Evolutionary conservation across 441 rosid species (phyloP).

Genomic region (Adansonia grandidieri): DNA sequence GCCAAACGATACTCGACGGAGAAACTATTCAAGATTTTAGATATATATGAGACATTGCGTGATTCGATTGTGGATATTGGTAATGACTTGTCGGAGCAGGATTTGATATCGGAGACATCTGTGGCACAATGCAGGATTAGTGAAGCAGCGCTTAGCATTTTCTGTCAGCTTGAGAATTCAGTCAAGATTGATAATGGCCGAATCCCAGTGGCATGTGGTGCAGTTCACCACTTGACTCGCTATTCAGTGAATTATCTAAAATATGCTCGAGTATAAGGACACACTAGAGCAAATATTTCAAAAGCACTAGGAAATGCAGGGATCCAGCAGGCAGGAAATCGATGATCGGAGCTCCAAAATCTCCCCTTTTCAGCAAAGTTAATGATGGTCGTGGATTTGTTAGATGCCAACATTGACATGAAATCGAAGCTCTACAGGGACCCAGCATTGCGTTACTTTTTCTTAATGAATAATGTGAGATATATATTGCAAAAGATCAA

Average conservation of each 20-base stretch:
- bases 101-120: conserved; percentile 40
- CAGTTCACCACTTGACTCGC: conserved; percentile 72
- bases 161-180: conserved; percentile 62
- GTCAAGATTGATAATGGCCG: conserved; percentile 55
- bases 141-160: conserved; percentile 52
- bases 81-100: conserved; percentile 18
- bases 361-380: conserved; percentile 51
- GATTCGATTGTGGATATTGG: conserved; percentile 41
- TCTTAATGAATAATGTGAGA: conserved; percentile 90
- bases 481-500: conserved; percentile 79
- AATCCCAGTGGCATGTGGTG: conserved; percentile 65
- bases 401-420: conserved; percentile 57
- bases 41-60: conserved; percentile 60
- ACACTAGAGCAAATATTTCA: conserved; percentile 63
- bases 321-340: neutral
- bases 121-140: conserved; percentile 44
- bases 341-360: conserved; percentile 45
- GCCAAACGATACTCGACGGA: conserved; percentile 57
- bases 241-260: conserved; percentile 77
- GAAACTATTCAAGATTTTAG: conserved; percentile 67
- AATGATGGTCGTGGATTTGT: conserved; percentile 52
- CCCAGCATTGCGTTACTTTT: conserved; percentile 51
- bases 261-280: conserved; percentile 67
- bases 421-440: conserved; percentile 61
- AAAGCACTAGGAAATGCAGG: conserved; percentile 30